Evolutionary conservation across 345 rosid species (phyloP).

Genomic region (Citrus mangshanensis): DNA sequence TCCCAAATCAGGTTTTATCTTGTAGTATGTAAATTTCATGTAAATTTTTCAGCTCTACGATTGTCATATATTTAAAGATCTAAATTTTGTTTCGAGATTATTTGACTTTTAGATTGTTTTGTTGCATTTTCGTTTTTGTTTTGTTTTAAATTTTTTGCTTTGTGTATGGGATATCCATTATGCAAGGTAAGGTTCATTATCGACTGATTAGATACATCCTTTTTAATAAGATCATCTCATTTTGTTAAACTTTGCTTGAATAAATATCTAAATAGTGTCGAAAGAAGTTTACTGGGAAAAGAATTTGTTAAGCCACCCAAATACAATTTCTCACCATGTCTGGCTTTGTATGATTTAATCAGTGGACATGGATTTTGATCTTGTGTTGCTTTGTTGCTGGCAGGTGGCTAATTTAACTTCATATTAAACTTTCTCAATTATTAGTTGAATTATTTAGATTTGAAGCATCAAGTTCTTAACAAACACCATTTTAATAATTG

Average conservation of each 20-base stretch:
- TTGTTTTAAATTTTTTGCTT: too few relatives aligned
- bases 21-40: background rate
- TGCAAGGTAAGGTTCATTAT: background rate
- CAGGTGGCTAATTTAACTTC: slow-evolving; percentile 9
- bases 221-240: too few relatives aligned
- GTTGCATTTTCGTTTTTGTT: background rate
- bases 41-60: background rate
- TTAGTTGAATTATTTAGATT: background rate
- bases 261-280: background rate
- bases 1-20: background rate
- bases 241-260: background rate
- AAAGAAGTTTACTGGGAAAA: background rate
- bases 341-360: background rate
- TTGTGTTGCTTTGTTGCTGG: background rate
- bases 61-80: background rate
- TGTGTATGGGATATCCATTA: too few relatives aligned
- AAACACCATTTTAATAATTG: background rate
- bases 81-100: too few relatives aligned
- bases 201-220: background rate
- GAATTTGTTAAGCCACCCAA: background rate
- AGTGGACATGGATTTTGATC: background rate
- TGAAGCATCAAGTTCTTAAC: background rate
- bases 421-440: background rate
- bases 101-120: background rate
- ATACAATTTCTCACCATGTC: background rate